A percentile compares a stretch with the other conserved stretches of the same genome.
These are phyloP conservation scores for Beauveria scarabaeidicola DNA, from an alignment of 2,329 filamentous ascomycete genomes.

Conservation along the genomic window DNA sequence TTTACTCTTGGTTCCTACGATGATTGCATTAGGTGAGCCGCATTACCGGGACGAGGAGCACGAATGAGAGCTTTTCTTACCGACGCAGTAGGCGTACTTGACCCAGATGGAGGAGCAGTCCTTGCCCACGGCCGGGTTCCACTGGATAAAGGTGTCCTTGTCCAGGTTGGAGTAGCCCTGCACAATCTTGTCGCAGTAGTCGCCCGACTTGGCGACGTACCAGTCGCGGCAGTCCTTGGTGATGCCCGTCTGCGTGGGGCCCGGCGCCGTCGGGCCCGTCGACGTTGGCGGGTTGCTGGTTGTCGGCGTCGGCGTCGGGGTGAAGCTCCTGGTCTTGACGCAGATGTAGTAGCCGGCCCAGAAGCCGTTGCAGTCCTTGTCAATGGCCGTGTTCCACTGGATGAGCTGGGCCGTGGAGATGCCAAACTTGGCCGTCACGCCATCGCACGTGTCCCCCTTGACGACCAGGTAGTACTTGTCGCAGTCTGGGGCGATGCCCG, in stretches of 20 bases:
- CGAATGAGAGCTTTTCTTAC: background rate
- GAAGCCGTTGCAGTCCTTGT: background rate
- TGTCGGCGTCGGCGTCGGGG: background rate
- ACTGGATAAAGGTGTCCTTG: background rate
- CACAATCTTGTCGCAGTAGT: constrained; percentile 6
- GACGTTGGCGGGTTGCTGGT: background rate
- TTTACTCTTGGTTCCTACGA: background rate
- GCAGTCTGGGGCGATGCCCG: constrained; percentile 5
- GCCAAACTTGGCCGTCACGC: background rate
- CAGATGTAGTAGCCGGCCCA: background rate
- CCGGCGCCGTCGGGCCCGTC: background rate
- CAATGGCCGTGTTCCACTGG: constrained; percentile 7
- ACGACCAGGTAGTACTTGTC: constrained; percentile 5
- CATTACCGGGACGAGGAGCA: too few relatives aligned
- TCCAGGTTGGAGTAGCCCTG: background rate
- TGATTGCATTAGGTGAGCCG: too few relatives aligned
- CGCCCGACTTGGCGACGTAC: background rate
- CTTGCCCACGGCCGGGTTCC: constrained; percentile 1
- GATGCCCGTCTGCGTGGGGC: background rate
- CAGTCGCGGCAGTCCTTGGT: background rate
- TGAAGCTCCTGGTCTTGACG: background rate
- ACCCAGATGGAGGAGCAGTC: constrained; percentile 1
- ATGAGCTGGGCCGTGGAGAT: constrained; percentile 1
- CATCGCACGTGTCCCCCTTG: background rate
- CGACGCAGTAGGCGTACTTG: constrained; percentile 5